These are phyloP conservation scores for Yarrowia sp. DNA, from an alignment of 805 yeast species.

Conservation along the genomic window DNA sequence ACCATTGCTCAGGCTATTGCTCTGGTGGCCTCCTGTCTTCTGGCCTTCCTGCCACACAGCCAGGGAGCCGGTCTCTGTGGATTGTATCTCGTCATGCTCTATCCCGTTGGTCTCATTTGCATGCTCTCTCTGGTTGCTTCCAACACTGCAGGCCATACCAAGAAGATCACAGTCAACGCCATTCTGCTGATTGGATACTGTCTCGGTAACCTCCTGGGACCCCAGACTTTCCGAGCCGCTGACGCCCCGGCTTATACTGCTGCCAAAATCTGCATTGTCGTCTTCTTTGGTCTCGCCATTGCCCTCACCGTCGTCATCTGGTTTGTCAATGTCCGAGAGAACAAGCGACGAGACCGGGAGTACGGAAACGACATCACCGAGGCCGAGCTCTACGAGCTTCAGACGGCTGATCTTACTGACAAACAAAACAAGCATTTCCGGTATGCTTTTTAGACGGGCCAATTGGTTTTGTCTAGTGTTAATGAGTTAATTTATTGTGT, in stretches of 20 bases:
- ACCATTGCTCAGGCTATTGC: conserved; percentile 50
- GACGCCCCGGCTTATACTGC: conserved; percentile 61
- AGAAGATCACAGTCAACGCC: conserved; percentile 59
- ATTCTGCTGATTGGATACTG: conserved; percentile 62
- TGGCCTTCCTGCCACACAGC: conserved; percentile 43
- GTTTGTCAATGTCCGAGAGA: conserved; percentile 40
- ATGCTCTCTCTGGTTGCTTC: conserved; percentile 42
- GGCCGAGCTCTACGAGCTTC: conserved; percentile 34
- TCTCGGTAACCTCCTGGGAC: conserved; percentile 67
- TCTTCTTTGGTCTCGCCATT: conserved; percentile 46
- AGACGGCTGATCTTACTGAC: conserved; percentile 48
- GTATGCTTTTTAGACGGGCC: conserved; percentile 34
- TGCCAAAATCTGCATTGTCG: conserved; percentile 58
- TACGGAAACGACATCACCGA: conserved; percentile 36
- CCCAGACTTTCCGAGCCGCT: conserved; percentile 58
- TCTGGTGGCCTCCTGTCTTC: conserved; percentile 44
- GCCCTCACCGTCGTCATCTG: conserved; percentile 40
- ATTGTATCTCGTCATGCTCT: conserved; percentile 41
- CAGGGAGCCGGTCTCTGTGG: conserved; percentile 43
- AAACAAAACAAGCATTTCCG: conserved; percentile 53
- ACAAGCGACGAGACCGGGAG: conserved; percentile 45
- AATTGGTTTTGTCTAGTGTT: neutral
- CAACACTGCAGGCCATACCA: conserved; percentile 70
- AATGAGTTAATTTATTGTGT: neutral
- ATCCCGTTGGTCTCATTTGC: conserved; percentile 37